These are phyloP conservation scores for Gossypium schwendimanii DNA, from an alignment of 441 rosid genomes.

Conservation along the genomic window DNA sequence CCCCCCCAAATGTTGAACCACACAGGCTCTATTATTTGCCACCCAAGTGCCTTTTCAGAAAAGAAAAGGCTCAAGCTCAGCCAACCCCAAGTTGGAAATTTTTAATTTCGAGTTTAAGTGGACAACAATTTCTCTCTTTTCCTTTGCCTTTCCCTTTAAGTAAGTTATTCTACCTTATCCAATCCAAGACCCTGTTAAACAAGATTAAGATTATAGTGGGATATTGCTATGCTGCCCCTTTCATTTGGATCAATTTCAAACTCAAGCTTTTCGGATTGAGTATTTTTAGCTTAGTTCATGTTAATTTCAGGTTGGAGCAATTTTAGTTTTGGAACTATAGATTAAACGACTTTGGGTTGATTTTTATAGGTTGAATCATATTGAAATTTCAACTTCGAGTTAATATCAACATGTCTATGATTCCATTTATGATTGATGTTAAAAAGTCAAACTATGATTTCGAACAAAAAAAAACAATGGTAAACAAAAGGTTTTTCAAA, in stretches of 20 bases:
- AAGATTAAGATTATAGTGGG: background rate
- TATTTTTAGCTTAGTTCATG: too few relatives aligned
- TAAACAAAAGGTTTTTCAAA: too few relatives aligned
- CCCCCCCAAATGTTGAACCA: background rate
- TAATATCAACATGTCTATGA: too few relatives aligned
- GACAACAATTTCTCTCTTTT: background rate
- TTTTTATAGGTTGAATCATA: too few relatives aligned
- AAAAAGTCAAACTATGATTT: too few relatives aligned
- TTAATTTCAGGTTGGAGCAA: too few relatives aligned
- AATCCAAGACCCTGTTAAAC: background rate
- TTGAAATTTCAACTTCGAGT: too few relatives aligned
- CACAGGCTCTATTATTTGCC: constrained; percentile 4
- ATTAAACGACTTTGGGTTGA: too few relatives aligned
- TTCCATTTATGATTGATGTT: too few relatives aligned
- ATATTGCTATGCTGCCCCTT: background rate
- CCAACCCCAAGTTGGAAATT: background rate
- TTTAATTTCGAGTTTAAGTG: background rate
- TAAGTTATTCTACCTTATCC: constrained; percentile 12
- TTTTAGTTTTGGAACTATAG: too few relatives aligned
- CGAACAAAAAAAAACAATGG: too few relatives aligned
- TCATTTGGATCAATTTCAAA: background rate
- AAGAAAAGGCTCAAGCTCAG: background rate
- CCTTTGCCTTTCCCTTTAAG: background rate
- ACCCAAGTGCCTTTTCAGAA: constrained; percentile 3
- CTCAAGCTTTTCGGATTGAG: too few relatives aligned